Evolutionary conservation across 495 filamentous ascomycete species (phyloP).

Genomic region (Letharia columbiana): DNA sequence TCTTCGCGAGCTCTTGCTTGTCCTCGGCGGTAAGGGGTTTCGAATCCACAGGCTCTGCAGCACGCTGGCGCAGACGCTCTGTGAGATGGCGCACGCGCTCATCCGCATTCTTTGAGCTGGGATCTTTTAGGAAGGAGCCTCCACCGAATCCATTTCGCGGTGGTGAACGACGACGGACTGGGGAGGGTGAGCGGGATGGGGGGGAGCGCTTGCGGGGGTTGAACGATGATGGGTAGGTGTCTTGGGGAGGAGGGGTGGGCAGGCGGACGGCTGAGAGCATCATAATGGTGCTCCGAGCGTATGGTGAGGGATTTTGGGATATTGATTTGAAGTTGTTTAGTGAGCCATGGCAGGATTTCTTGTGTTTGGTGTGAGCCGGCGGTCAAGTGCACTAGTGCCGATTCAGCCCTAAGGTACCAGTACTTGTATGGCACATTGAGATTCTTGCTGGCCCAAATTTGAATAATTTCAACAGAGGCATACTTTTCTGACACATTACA

Average conservation of each 20-base stretch:
- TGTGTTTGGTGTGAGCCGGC: not conserved
- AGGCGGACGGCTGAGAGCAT: slow-evolving; percentile 61
- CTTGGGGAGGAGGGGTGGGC: slow-evolving; percentile 54
- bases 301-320: not conserved
- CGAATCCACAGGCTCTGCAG: slow-evolving; percentile 41
- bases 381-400: not conserved
- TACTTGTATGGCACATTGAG: not conserved
- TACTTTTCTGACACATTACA: not conserved
- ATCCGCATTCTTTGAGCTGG: slow-evolving; percentile 48
- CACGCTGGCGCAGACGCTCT: slow-evolving; percentile 49
- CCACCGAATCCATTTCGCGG: slow-evolving; percentile 34
- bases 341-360: not conserved
- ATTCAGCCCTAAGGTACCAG: not conserved
- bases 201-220: slow-evolving; percentile 54
- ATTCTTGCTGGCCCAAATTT: not conserved
- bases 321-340: not conserved
- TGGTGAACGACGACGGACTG: slow-evolving; percentile 51
- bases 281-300: slow-evolving; percentile 22
- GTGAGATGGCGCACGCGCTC: slow-evolving; percentile 56
- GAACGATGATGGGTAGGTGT: slow-evolving; percentile 40
- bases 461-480: not conserved
- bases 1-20: slow-evolving; percentile 73
- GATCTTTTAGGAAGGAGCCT: slow-evolving; percentile 37
- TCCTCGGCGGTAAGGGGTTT: slow-evolving; percentile 69
- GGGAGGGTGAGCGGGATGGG: slow-evolving; percentile 55